Evolutionary conservation across 805 yeast species (phyloP).

Genomic region (Ogataea methanolica): DNA sequence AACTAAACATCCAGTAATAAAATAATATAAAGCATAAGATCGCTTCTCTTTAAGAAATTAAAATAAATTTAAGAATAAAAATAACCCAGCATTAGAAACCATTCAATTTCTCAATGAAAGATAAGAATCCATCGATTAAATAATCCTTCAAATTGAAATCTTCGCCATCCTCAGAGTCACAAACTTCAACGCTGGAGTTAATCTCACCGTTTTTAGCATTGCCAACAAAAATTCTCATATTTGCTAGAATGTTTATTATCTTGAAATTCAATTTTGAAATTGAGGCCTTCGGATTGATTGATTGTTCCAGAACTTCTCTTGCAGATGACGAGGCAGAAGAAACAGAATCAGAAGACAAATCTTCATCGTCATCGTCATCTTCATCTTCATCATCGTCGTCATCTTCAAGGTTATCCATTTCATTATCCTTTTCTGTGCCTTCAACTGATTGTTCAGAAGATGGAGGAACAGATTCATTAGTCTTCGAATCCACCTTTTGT

Average conservation of each 20-base stretch:
- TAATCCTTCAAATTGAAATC: slow-evolving; percentile 14
- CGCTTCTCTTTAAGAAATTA: neutral
- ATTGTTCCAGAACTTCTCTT: slow-evolving; percentile 3
- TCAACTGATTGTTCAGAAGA: neutral
- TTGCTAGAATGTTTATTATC: slow-evolving; percentile 23
- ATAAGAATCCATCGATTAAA: slow-evolving; percentile 22
- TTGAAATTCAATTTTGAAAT: slow-evolving; percentile 24
- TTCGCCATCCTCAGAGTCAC: slow-evolving; percentile 12
- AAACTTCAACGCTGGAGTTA: slow-evolving; percentile 8
- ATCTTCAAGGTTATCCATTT: no score
- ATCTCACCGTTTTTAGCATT: slow-evolving; percentile 12
- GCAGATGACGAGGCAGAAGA: neutral
- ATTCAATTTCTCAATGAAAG: slow-evolving; percentile 20
- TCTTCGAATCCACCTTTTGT: slow-evolving; percentile 10
- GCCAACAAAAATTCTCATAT: slow-evolving; percentile 30
- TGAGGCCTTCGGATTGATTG: slow-evolving; percentile 5
- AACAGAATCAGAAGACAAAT: no score
- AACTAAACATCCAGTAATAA: no score
- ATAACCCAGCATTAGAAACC: slow-evolving; percentile 8
- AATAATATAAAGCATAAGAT: no score
- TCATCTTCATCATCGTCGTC: neutral
- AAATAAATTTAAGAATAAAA: neutral
- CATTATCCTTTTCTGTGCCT: neutral
- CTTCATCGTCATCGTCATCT: slow-evolving; percentile 1
- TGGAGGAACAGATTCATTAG: neutral